Evolutionary conservation across 176 grass and related monocot genomes (phyloP).

Genomic region (Carex kokanica): DNA sequence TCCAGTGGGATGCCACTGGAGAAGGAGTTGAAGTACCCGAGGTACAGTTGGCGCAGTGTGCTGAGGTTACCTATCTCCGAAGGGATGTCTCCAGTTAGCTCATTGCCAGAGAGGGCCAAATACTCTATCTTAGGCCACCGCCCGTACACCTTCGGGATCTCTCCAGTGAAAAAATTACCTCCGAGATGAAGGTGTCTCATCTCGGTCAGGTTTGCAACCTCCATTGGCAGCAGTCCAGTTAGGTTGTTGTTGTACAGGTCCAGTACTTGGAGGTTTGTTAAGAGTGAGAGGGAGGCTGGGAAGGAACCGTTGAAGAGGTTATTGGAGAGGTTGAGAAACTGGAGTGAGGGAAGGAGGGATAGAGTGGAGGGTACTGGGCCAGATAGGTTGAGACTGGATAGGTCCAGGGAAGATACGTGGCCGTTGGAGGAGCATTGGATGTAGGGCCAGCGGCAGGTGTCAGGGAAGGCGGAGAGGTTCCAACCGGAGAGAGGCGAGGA

Average conservation of each 20-base stretch:
- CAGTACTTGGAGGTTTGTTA: constrained; percentile 55
- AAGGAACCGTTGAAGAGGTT: constrained; percentile 84
- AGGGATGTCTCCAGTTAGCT: constrained; percentile 65
- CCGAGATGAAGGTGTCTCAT: constrained; percentile 79
- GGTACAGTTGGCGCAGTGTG: constrained; percentile 58
- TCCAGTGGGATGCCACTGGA: constrained; percentile 61
- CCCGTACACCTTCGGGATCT: constrained; percentile 62
- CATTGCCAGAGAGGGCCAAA: constrained; percentile 83
- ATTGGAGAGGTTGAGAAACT: constrained; percentile 83
- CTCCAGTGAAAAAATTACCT: constrained; percentile 82
- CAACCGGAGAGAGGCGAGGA: constrained; percentile 28
- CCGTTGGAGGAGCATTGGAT: constrained; percentile 47
- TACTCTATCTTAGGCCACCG: constrained; percentile 62
- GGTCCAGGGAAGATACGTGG: constrained; percentile 48
- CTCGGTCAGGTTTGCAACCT: constrained; percentile 48
- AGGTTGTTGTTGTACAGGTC: constrained; percentile 96
- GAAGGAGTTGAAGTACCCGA: constrained; percentile 91
- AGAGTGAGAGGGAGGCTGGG: constrained; percentile 33
- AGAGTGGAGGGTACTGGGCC: constrained; percentile 63
- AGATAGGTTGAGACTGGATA: constrained; percentile 70
- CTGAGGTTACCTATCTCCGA: constrained; percentile 67
- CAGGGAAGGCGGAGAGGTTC: constrained; percentile 31
- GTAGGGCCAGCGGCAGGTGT: constrained; percentile 51
- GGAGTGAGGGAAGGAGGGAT: constrained; percentile 45
- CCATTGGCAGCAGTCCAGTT: constrained; percentile 55